Conservation (phyloP, 768 basidiomycete genomes). For the Tubosaeta brunneosetosa region DNA sequence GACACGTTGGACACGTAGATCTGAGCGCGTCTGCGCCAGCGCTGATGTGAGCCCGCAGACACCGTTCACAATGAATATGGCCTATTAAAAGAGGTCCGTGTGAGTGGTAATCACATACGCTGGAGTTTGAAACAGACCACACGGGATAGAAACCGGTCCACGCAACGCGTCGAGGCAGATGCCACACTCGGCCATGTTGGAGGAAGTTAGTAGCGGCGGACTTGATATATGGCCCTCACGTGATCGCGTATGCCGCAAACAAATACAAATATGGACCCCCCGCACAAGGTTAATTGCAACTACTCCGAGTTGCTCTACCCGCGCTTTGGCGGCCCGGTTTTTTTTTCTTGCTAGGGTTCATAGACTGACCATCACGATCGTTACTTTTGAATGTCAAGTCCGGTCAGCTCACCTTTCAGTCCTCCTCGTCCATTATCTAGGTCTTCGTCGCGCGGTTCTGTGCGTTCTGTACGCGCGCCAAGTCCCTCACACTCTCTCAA, state of each 20-base stretch:
- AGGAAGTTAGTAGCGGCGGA: background rate
- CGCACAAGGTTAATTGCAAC: background rate
- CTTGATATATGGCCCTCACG: constrained; percentile 10
- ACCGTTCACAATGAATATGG: constrained; percentile 62
- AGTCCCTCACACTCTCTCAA: constrained; percentile 54
- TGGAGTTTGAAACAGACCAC: constrained; percentile 41
- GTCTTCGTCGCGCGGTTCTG: constrained; percentile 46
- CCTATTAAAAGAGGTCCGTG: constrained; percentile 34
- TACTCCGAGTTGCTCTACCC: background rate
- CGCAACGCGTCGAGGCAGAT: constrained; percentile 57
- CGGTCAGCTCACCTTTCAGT: constrained; percentile 30
- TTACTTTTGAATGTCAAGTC: constrained; percentile 33
- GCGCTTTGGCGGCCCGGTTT: constrained; percentile 2
- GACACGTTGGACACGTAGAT: constrained; percentile 59
- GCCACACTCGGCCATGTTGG: constrained; percentile 50
- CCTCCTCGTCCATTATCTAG: constrained; percentile 38
- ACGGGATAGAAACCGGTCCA: constrained; percentile 56
- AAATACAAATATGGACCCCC: constrained; percentile 21
- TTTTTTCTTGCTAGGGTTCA: constrained; percentile 12
- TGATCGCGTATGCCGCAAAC: constrained; percentile 26
- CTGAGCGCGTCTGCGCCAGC: constrained; percentile 30
- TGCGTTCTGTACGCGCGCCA: constrained; percentile 46
- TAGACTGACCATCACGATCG: constrained; percentile 21
- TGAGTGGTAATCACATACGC: constrained; percentile 2
- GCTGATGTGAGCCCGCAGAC: constrained; percentile 39